A percentile compares a stretch with the other conserved stretches of the same genome.
These are phyloP conservation scores for Dicorynia guianensis DNA, from an alignment of 306 rosid genomes.

Conservation along the genomic window DNA sequence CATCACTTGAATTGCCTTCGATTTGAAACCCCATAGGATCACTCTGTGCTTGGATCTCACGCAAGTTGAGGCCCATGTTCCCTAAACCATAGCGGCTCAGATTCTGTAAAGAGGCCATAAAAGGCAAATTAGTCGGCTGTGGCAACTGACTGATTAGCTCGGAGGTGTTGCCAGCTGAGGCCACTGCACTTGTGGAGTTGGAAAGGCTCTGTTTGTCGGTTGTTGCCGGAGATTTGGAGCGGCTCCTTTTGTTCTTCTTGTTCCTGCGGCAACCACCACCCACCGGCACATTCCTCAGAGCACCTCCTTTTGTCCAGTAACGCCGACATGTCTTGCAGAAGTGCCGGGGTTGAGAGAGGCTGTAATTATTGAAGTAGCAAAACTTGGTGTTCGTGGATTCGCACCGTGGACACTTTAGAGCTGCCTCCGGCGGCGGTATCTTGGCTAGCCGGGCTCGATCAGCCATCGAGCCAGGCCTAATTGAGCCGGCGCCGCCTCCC, in stretches of 20 bases:
- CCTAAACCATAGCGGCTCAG: conserved; percentile 52
- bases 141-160: conserved; percentile 45
- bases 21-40: conserved; percentile 52
- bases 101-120: conserved; percentile 60
- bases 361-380: conserved; percentile 78
- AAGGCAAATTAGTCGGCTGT: conserved; percentile 48
- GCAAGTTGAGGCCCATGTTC: conserved; percentile 58
- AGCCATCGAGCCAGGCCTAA: conserved; percentile 67
- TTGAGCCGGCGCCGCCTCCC: conserved; percentile 42
- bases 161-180: background rate
- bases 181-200: conserved; percentile 33
- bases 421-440: conserved; percentile 56
- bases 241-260: conserved; percentile 62
- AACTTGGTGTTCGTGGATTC: conserved; percentile 79
- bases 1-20: conserved; percentile 29
- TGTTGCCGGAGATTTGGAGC: conserved; percentile 58
- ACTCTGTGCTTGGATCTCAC: conserved; percentile 49
- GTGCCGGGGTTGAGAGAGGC: conserved; percentile 77
- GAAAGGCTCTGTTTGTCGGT: conserved; percentile 33
- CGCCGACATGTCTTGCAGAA: conserved; percentile 83
- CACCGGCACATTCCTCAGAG: conserved; percentile 76
- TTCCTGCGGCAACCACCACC: conserved; percentile 83
- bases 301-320: conserved; percentile 81
- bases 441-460: conserved; percentile 71
- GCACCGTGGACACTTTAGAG: conserved; percentile 77